These are phyloP conservation scores for Ascochyta viciae-villosae DNA, from an alignment of 2,329 filamentous ascomycete genomes.

Conservation along the genomic window DNA sequence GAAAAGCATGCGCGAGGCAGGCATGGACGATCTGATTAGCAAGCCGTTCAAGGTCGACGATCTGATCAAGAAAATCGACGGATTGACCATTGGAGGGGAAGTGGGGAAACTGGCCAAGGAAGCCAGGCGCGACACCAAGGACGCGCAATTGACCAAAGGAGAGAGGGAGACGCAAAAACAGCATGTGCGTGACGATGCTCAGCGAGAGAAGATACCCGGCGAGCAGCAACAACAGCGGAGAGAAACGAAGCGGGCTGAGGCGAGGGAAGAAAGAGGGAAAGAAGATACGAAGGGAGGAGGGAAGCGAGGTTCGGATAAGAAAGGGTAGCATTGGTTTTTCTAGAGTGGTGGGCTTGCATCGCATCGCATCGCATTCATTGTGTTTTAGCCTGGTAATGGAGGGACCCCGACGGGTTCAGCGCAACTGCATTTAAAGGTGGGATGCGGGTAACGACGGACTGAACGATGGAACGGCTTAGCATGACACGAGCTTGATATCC, in stretches of 20 bases:
- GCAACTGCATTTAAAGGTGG: not conserved
- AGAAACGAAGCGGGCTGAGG: not conserved
- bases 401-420: not conserved
- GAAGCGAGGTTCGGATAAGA: not conserved
- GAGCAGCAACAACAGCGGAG: not conserved
- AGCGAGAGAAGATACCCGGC: not conserved
- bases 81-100: conserved; percentile 23
- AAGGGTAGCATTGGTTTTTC: not conserved
- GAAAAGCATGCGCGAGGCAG: conserved; percentile 42
- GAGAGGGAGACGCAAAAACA: not conserved
- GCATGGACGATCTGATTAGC: conserved; percentile 50
- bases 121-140: not conserved
- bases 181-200: not conserved
- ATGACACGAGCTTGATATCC: conserved; percentile 5
- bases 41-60: conserved; percentile 51
- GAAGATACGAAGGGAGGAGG: not conserved
- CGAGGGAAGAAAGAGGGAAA: not conserved
- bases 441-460: not conserved
- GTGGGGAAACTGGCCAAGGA: conserved; percentile 2
- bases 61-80: conserved; percentile 39
- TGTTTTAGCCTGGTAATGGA: conserved; percentile 3
- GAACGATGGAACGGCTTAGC: not conserved
- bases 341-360: not conserved
- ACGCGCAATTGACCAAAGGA: not conserved
- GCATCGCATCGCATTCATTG: conserved; percentile 6